Base-by-base conservation (phyloP, 805 yeast genomes). In the Candida caryicola region DNA sequence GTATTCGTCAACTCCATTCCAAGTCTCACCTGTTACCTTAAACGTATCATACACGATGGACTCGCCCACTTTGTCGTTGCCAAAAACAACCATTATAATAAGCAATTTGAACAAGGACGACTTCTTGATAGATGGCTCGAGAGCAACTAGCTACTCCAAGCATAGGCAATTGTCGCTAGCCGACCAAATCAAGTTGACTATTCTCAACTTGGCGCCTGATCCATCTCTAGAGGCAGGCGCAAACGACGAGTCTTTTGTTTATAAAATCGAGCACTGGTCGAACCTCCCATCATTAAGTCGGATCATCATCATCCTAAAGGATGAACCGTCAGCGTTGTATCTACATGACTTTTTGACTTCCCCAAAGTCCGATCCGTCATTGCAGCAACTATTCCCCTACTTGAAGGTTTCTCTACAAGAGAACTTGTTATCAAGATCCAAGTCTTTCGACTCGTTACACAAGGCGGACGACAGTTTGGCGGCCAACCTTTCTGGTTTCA, bases 201-300 rank as follows among this genome's bases (percentile, higher is more conserved):
- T 66, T 2, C 47, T 65, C 18, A 62, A 60, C 34, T 42, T 56
- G 15, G 30, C 47, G 8, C 49, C 52, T 16, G 40, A 34, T 5
- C 41, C 47, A 4, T 31, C 32, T 1, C n/a, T n/a, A n/a, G 34
- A 44, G 3, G 40, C 13, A 9, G 36, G 25, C 2, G 40, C 39
- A 7, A 49, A 44, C 4, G 52, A 51, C 5, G 55, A 51, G 29
- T 57, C 52, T 39, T 57, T 37, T 29, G 36, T 61, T 21, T 51
- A 52, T 31, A 48, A 53, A 23, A 62, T 68, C 23, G 42, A 49
- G 29, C 53, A 62, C 46, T 69, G 72, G 72, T 59, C 68, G 17
- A 60, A 56, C 29, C 46, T 69, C 29, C 62, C 73, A n/a, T 64
- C 60, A 33, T 53, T 69, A 35, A 54, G 48, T 38, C 44, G 74